Percentiles rank a stretch among this genome's conserved stretches.
Conservation (phyloP, 495 filamentous ascomycete species). For the Penicillium cinerascens region DNA sequence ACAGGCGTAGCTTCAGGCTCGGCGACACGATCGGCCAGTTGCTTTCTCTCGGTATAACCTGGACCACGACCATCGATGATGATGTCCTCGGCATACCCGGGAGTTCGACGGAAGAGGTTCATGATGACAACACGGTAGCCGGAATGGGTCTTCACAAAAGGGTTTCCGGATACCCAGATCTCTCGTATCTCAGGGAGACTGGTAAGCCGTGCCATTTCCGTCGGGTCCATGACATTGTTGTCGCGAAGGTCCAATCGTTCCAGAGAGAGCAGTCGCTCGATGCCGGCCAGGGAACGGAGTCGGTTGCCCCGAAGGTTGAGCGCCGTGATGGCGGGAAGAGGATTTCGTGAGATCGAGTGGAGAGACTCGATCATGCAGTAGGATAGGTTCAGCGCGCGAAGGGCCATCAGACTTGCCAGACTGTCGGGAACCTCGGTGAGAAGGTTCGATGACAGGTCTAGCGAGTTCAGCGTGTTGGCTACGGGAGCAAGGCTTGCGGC, state of each 20-base stretch:
- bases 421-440: constrained; percentile 90
- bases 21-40: constrained; percentile 76
- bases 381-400: constrained; percentile 86
- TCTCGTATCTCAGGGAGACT: constrained; percentile 87
- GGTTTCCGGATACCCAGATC: constrained; percentile 86
- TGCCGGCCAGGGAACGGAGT: constrained; percentile 80
- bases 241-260: constrained; percentile 90
- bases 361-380: constrained; percentile 97
- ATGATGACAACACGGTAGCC: constrained; percentile 87
- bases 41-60: constrained; percentile 75
- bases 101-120: constrained; percentile 91
- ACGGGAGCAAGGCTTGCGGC: constrained; percentile 72
- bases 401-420: constrained; percentile 71
- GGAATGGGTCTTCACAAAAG: constrained; percentile 82
- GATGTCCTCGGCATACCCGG: constrained; percentile 87
- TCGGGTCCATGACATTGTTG: constrained; percentile 86
- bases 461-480: constrained; percentile 78
- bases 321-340: constrained; percentile 87
- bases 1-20: constrained; percentile 72
- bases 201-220: constrained; percentile 84
- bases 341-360: constrained; percentile 79
- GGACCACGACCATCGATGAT: constrained; percentile 81
- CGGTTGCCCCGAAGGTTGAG: constrained; percentile 90
- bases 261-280: constrained; percentile 82
- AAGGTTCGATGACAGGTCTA: constrained; percentile 89